Evolutionary conservation across 176 grass and related monocot species (phyloP), one percentile per base, ranked within the genome.

Genomic region (Oryza australiensis): DNA sequence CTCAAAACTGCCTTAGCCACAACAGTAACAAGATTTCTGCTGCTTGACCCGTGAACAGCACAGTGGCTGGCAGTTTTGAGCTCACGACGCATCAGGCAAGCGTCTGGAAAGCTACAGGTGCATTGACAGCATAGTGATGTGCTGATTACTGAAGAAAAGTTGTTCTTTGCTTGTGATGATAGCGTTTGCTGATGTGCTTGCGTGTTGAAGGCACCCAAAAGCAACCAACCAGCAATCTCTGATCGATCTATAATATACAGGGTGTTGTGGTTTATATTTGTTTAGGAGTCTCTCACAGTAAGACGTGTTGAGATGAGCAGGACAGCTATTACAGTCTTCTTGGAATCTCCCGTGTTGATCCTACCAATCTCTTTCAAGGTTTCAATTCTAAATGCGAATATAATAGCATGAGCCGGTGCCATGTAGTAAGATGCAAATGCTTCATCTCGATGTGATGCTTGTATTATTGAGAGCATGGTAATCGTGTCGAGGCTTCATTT

Each of bases 121-220:
- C 10, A 16, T 14, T 37, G 5, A 18, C 48, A 74, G 12, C 27
- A 2, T n/a, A 11, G 11, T 12, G 62, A 11, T 12, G 20, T 8
- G 5, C 26, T 14, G 14, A 4, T 12, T 12, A 12, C 26, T 14
- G 26, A 67, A 63, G 68, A 23, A 29, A 55, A 38, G 7, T 77
- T 66, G 66, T 29, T 76, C 57, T 82, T 82, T 81, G n/a, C 82
- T 73, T 83, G 73, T 40, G 41, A 32, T 20, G n/a, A 40, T 79
- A 59, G 26, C 59, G 26, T 65, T 26, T 74, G 29, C 37, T 29
- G 76, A 73, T 30, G 69, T 30, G 18, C 70, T 86, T 73, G 8
- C 60, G 59, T 74, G 76, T 26, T 73, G 60, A 60, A 68, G 34
- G 35, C 37, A 2, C 14, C 28, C 11, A 48, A 15, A 73, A 65